A percentile compares a stretch with the other conserved stretches of the same genome.
phyloP scores from a whole-genome alignment of 2,329 filamentous ascomycete species.

The Fusarium beomiforme region DNA sequence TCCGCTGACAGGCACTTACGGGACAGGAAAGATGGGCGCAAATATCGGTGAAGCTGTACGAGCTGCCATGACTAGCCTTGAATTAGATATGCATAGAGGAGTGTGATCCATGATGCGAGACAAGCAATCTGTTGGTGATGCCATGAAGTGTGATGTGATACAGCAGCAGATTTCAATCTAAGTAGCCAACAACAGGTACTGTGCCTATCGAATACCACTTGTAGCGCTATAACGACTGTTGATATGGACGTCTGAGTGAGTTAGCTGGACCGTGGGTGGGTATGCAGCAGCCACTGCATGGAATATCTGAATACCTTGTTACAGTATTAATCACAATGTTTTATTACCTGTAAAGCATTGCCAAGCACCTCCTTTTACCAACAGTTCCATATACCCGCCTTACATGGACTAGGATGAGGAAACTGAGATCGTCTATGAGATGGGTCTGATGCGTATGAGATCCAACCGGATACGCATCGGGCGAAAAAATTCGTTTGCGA shows the following conservation, averaged over 20 bases:
- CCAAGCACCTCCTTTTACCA: constrained; percentile 43
- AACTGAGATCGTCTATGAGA: constrained; percentile 37
- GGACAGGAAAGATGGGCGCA: constrained; percentile 12
- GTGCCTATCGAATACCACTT: background rate
- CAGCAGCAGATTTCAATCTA: constrained; percentile 27
- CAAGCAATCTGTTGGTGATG: constrained; percentile 29
- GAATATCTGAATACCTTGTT: constrained; percentile 31
- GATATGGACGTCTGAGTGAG: constrained; percentile 5
- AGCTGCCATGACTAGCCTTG: constrained; percentile 5
- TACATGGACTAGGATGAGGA: constrained; percentile 29
- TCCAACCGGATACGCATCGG: constrained; percentile 17
- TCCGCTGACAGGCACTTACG: constrained; percentile 24
- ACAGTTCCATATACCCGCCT: constrained; percentile 35
- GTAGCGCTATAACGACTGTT: constrained; percentile 10
- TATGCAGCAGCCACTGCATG: constrained; percentile 29
- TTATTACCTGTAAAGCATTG: constrained; percentile 22
- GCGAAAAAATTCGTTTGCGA: constrained; percentile 15
- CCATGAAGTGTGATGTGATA: constrained; percentile 20
- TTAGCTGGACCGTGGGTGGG: constrained; percentile 26
- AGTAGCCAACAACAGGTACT: background rate
- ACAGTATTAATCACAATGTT: constrained; percentile 21
- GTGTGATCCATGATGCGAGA: constrained; percentile 25
- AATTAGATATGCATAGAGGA: constrained; percentile 17
- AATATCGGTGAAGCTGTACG: constrained; percentile 35
- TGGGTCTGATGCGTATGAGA: constrained; percentile 27